A percentile compares a stretch with the other conserved stretches of the same genome.
Conservation (phyloP, 495 filamentous ascomycete species). For the Hyphodiscus hymeniophilus region DNA sequence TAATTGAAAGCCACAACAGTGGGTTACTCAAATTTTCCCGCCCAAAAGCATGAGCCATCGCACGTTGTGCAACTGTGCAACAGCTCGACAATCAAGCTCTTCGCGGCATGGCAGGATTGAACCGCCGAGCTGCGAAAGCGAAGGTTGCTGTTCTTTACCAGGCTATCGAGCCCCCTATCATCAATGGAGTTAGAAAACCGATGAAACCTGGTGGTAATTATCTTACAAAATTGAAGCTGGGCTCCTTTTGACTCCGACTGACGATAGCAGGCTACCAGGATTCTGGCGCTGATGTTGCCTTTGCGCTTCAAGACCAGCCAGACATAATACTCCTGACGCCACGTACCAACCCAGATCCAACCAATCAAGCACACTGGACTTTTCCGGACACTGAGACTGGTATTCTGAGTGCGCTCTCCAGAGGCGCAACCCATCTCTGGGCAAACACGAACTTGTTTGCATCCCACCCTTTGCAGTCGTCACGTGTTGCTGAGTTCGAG, state of each 20-base stretch:
- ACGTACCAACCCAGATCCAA: conserved; percentile 9
- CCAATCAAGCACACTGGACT: conserved; percentile 19
- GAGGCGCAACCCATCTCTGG: conserved; percentile 33
- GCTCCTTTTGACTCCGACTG: background rate
- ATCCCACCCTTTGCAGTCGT: conserved; percentile 29
- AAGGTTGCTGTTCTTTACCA: conserved; percentile 26
- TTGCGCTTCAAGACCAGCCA: conserved; percentile 15
- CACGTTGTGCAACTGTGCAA: too few species aligned
- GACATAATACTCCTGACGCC: conserved; percentile 23
- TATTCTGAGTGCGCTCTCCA: conserved; percentile 25
- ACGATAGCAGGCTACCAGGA: conserved; percentile 28
- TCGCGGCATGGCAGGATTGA: too few species aligned
- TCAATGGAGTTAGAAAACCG: conserved; percentile 26
- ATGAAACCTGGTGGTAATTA: conserved; percentile 28
- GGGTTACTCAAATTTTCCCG: too few species aligned
- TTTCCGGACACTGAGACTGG: conserved; percentile 33
- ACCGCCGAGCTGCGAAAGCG: too few species aligned
- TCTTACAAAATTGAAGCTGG: background rate
- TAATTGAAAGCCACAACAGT: too few species aligned
- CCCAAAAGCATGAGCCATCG: too few species aligned
- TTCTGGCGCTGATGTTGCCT: conserved; percentile 31
- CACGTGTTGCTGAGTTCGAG: conserved; percentile 14
- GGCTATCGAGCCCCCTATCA: conserved; percentile 25
- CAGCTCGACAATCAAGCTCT: too few species aligned
- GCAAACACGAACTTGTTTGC: conserved; percentile 33